Base-by-base conservation (phyloP, 352 stramenopile species). In the Aphanomyces astaci region DNA sequence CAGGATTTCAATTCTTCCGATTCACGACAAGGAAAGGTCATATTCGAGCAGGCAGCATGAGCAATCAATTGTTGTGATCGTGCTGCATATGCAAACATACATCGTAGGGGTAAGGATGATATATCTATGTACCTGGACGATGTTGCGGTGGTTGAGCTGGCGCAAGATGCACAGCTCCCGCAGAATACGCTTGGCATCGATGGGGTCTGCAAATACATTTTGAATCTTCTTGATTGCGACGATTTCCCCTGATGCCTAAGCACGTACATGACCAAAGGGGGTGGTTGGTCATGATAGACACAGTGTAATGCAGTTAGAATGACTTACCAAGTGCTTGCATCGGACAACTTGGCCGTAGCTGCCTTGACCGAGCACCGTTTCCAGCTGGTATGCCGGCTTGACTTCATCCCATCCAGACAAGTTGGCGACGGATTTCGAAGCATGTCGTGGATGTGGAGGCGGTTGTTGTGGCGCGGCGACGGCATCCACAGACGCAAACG, bases 141-240 rank as follows among this genome's bases (percentile, higher is more conserved):
- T 94, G 51, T 94, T 94, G 3, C 83, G 86, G 74, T 94, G 86
- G 4, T 84, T 84, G 33, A 94, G 67, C 72, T 94, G 86, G 3
- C 86, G 82, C 32, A 94, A 70, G 46, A 94, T 94, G 66, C 80
- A 92, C 32, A 94, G 71, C 55, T 94, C 86, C 17, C 86, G 84
- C 9, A 94, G 72, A 45, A 94, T 94, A 22, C 86, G 84, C 73
- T 94, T 94, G 45, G 86, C 86, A 64, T 94, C 86, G 53, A 94
- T 92, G 31, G 86, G 86, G 39, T 94, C 86, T 13, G 86, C 89
- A 57, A 94, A 94, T 10, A 94, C 86, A 59, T 94, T 94, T 65
- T 92, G 84, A 64, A 92, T 92, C 71, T 92, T 91, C 76, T 94
- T 94, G 71, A 94, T 94, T 5, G 86, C 86, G 51, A 94, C 86